These are phyloP conservation scores for Neoboletus magnificus DNA, from an alignment of 768 basidiomycete species.

Conservation along the genomic window DNA sequence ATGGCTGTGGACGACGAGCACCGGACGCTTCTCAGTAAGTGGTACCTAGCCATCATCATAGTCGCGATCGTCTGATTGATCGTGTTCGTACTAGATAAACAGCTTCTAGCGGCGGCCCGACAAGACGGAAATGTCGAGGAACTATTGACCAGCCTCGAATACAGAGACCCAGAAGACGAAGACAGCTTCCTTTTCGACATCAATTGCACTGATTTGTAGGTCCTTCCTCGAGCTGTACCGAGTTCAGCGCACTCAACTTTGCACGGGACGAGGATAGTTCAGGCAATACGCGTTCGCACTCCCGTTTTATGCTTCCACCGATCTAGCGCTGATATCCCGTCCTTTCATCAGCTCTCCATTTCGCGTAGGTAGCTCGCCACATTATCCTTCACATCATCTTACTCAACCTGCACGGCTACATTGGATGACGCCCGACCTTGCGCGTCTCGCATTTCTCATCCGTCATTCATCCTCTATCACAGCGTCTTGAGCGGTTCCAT, in stretches of 20 bases:
- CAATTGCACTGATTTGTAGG: conserved; percentile 32
- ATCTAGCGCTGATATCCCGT: conserved; percentile 10
- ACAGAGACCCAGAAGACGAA: conserved; percentile 15
- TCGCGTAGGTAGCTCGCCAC: conserved; percentile 23
- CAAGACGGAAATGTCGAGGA: conserved; percentile 27
- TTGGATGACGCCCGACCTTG: neutral
- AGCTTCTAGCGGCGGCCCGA: conserved; percentile 22
- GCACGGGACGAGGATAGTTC: conserved; percentile 8
- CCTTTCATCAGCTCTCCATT: conserved; percentile 26
- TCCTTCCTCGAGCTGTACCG: neutral
- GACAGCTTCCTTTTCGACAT: conserved; percentile 28
- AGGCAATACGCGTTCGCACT: conserved; percentile 31
- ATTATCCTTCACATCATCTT: neutral
- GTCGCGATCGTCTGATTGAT: neutral
- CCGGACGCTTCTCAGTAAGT: conserved; percentile 21
- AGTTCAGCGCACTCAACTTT: neutral
- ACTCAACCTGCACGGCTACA: neutral
- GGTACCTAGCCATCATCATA: neutral
- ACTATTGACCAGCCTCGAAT: conserved; percentile 17
- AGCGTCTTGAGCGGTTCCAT: conserved; percentile 16
- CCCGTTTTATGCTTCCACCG: neutral
- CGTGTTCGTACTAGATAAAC: conserved; percentile 19
- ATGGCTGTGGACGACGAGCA: conserved; percentile 17
- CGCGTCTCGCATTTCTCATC: neutral
- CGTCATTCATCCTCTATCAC: neutral